Base-by-base conservation (phyloP, 352 stramenopile species). In the Phytophthora melonis region DNA sequence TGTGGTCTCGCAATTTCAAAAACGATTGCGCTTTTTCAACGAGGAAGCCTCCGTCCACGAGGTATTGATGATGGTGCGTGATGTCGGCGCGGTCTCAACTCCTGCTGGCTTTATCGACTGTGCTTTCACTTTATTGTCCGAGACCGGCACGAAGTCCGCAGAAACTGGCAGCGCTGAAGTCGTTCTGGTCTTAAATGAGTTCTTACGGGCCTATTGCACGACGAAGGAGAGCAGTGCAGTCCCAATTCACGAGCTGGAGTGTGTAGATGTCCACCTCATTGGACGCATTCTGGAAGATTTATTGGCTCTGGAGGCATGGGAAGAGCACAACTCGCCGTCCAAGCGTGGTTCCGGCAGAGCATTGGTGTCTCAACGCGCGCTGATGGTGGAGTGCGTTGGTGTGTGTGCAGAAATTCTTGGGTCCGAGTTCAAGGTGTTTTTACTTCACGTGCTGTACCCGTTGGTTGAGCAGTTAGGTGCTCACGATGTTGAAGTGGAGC, bases 381-480 rank as follows among this genome's bases (percentile, higher is more conserved):
- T 96, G 5, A 77, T 95, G 74, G 77, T 94, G 23, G 90, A 97
- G 43, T 91, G 83, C 39, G 63, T 97, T 62, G 89, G 88, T 23
- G 67, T 93, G 16, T 94, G 88, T 68, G 89, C 84, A 2, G 78
- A 97, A 67, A 82, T 93, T 34, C 66, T 90, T 45, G 70, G 75
- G 0, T 21, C n/a, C 1, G 75, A 84, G 34, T 95, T 95, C 34
- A 71, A 70, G 5, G 27, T 83, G 9, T 92, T 96, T 52, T 63
- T 97, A 41, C 75, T 97, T 10, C 77, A 93, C 57, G 79, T 85
- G 13, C 58, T 97, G 34, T 96, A 95, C 65, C 85, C 84, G n/a
- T 55, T 97, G 49, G 88, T 95, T n/a, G 90, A 96, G 66, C 93
- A 96, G 45, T 77, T 97, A 11, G 89, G 87, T 1, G 86, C 88